phyloP scores from a whole-genome alignment of 495 filamentous ascomycete species.

The Viridothelium virens region DNA sequence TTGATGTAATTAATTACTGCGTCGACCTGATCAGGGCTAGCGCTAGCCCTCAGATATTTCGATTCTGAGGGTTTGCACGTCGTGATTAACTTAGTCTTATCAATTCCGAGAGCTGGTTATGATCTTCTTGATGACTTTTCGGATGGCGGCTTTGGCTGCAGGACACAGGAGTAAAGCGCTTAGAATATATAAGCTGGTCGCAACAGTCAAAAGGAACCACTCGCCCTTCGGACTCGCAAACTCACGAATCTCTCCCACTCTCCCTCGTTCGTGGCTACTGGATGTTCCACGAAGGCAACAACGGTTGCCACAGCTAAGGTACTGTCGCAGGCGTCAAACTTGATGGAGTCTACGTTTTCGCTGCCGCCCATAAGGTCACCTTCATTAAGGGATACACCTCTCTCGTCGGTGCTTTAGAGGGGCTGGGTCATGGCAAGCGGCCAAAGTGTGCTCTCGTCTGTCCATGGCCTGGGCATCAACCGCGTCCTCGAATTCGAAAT shows the following conservation, averaged over 20 bases:
- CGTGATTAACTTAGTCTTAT: too few species aligned
- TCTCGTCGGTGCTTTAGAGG: conserved; percentile 32
- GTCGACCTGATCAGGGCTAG: too few species aligned
- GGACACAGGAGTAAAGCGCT: too few species aligned
- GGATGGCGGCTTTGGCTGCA: too few species aligned
- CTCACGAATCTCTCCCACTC: neutral
- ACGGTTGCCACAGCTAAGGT: conserved; percentile 2
- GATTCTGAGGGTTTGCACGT: too few species aligned
- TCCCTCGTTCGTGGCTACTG: conserved; percentile 4
- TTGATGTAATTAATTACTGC: too few species aligned
- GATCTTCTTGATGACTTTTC: too few species aligned
- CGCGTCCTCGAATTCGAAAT: conserved; percentile 41
- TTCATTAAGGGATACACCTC: conserved; percentile 27
- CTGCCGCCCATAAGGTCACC: conserved; percentile 28
- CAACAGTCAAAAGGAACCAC: neutral
- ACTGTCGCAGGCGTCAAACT: conserved; percentile 14
- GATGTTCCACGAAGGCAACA: neutral
- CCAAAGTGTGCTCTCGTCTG: conserved; percentile 36
- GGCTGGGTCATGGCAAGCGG: conserved; percentile 42
- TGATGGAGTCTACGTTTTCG: conserved; percentile 28
- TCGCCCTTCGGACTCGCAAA: conserved; percentile 17
- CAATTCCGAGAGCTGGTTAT: too few species aligned
- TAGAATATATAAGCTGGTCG: neutral
- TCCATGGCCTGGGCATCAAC: conserved; percentile 44
- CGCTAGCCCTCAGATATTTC: too few species aligned